These are phyloP conservation scores for Ceratopteris richardii DNA, from an alignment of 75 land plant species.

Conservation along the genomic window DNA sequence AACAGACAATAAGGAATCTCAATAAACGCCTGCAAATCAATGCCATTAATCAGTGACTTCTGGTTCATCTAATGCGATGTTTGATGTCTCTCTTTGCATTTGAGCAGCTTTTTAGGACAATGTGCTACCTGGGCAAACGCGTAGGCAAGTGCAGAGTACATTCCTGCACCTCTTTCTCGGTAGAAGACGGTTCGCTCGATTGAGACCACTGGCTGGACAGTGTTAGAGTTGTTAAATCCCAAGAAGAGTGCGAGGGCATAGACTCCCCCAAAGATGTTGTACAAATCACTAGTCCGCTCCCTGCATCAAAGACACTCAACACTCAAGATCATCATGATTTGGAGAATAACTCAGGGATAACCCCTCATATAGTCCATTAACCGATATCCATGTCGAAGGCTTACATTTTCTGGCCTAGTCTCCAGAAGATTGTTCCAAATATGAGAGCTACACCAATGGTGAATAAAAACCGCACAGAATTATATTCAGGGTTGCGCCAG, in stretches of 20 bases:
- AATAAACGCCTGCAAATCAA: conserved; percentile 33
- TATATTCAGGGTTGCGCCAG: conserved; percentile 38
- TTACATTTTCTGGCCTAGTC: conserved; percentile 26
- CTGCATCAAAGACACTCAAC: conserved; percentile 14
- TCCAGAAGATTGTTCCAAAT: conserved; percentile 33
- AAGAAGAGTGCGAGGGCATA: conserved; percentile 56
- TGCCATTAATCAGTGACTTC: neutral
- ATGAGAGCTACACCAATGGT: conserved; percentile 13
- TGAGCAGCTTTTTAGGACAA: neutral
- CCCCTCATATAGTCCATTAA: no score
- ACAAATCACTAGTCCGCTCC: conserved; percentile 28
- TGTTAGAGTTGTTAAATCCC: conserved; percentile 43
- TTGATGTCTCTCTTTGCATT: neutral
- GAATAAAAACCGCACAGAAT: conserved; percentile 21
- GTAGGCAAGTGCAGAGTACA: conserved; percentile 66
- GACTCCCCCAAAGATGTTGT: conserved; percentile 53
- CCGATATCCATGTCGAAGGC: neutral
- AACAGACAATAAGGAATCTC: conserved; percentile 42
- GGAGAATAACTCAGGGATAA: no score
- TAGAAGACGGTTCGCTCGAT: conserved; percentile 75
- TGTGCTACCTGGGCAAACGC: conserved; percentile 65
- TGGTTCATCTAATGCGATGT: no score
- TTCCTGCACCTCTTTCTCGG: conserved; percentile 74
- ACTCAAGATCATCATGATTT: no score
- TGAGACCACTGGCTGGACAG: conserved; percentile 61